Conservation (phyloP, 2,329 filamentous ascomycete species). For the Teratosphaeria destructans region DNA sequence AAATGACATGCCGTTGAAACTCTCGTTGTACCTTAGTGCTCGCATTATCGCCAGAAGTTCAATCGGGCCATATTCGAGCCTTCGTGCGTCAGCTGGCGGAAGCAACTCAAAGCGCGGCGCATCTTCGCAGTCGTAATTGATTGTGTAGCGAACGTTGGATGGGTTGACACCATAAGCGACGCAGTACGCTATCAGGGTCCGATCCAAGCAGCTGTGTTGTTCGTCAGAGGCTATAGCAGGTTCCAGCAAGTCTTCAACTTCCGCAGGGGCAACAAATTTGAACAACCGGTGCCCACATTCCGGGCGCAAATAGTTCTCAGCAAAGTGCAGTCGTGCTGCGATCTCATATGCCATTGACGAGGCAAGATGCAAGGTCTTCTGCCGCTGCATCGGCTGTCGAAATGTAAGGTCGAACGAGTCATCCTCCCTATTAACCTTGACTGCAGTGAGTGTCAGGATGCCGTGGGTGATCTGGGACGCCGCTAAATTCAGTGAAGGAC, state of each 20-base stretch:
- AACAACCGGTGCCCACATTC: constrained; percentile 56
- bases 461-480: constrained; percentile 48
- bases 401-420: constrained; percentile 59
- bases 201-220: constrained; percentile 51
- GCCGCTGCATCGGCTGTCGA: constrained; percentile 43
- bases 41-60: constrained; percentile 63
- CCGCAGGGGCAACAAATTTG: constrained; percentile 48
- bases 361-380: constrained; percentile 50
- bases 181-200: constrained; percentile 59
- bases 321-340: constrained; percentile 49
- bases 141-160: constrained; percentile 54
- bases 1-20: constrained; percentile 58
- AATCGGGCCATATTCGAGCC: constrained; percentile 46
- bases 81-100: constrained; percentile 42
- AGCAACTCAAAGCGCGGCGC: constrained; percentile 56
- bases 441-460: constrained; percentile 50
- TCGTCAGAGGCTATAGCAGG: constrained; percentile 43
- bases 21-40: constrained; percentile 60
- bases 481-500: constrained; percentile 41
- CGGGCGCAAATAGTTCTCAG: constrained; percentile 54
- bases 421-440: constrained; percentile 51
- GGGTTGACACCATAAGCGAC: constrained; percentile 58
- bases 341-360: constrained; percentile 56
- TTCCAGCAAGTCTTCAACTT: constrained; percentile 42
- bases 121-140: constrained; percentile 54